Evolutionary conservation across 768 basidiomycete species (phyloP).

Genomic region (Serendipita indica): DNA sequence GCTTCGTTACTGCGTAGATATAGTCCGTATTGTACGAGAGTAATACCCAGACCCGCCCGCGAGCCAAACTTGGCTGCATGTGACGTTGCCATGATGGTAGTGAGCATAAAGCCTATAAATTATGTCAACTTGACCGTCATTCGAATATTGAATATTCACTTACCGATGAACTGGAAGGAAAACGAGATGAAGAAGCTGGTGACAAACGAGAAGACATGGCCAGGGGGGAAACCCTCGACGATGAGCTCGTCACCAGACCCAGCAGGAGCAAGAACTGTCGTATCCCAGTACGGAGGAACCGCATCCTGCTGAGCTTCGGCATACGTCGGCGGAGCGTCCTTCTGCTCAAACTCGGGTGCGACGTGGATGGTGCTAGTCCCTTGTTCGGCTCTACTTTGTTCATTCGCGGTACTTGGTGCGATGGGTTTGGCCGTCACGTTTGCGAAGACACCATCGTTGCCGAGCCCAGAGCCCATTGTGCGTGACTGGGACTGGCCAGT

Average conservation of each 20-base stretch:
- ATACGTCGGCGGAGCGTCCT: slow-evolving; percentile 79
- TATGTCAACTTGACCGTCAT: not conserved
- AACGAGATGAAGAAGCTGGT: slow-evolving; percentile 74
- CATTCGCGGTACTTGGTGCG: slow-evolving; percentile 30
- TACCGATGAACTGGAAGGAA: slow-evolving; percentile 92
- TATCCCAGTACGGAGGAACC: slow-evolving; percentile 95
- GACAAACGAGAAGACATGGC: slow-evolving; percentile 67
- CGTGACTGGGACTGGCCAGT: slow-evolving; percentile 29
- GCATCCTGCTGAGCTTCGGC: slow-evolving; percentile 75
- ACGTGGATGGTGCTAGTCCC: slow-evolving; percentile 27
- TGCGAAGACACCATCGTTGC: slow-evolving; percentile 91
- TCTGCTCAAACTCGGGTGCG: slow-evolving; percentile 69
- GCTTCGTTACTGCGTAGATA: slow-evolving; percentile 34
- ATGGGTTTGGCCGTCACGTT: slow-evolving; percentile 86
- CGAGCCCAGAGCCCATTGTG: slow-evolving; percentile 47
- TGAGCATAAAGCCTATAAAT: slow-evolving; percentile 22
- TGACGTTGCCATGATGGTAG: slow-evolving; percentile 37
- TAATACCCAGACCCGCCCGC: slow-evolving; percentile 88
- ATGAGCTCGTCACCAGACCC: slow-evolving; percentile 63
- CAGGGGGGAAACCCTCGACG: slow-evolving; percentile 83
- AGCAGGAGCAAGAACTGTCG: slow-evolving; percentile 75
- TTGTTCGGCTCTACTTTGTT: slow-evolving; percentile 23
- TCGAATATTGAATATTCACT: not conserved
- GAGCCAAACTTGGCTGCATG: slow-evolving; percentile 92
- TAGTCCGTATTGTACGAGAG: slow-evolving; percentile 85